Base-by-base conservation (phyloP, 768 basidiomycete genomes). In the Mycena filopes region DNA sequence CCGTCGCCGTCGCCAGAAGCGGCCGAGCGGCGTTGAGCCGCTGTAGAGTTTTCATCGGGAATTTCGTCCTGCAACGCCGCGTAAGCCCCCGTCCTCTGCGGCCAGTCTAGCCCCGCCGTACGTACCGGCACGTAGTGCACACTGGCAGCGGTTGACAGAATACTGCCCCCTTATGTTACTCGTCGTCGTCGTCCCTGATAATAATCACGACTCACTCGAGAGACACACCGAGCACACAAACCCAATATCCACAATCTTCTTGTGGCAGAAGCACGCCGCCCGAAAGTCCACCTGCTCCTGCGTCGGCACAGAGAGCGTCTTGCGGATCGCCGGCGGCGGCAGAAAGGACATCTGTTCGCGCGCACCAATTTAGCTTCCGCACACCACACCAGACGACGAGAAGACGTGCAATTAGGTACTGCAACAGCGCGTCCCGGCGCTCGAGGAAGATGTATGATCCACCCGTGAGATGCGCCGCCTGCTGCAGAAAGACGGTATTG, bases 221-320 rank as follows among this genome's bases (percentile, higher is more conserved):
- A 99, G 79, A 76, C 98, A 99, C 33, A 99, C 96, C n/a, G 95
- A 97, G 76, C 98, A 99, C 23, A 99, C 96, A 70, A 96, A 99
- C 58, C 96, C 98, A 56, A 99, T 87, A 74, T 99, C 97, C 42
- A 99, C 88, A 50, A 98, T 97, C 56, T 91, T 91, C 76, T 98
- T 98, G 79, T 99, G 98, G 80, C 98, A 99, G 82, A 99, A 99
- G 75, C 97, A 99, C 10, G 96, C 97, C 0, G 98, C 98, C 31
- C 98, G 88, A 74, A 99, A 97, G 77, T 99, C 98, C 63, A 99
- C 91, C 73, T 89, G 92, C 75, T 99, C 96, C 78, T 98, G 95
- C 8, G 94, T 94, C 1, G 97, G 97, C 23, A 94, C 89, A 0
- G 92, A 88, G 38, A 99, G 82, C 49, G 89, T 82, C 72, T 86